These are phyloP conservation scores for Solanum pinnatisectum DNA, from an alignment of 257 asterid species.

Conservation along the genomic window DNA sequence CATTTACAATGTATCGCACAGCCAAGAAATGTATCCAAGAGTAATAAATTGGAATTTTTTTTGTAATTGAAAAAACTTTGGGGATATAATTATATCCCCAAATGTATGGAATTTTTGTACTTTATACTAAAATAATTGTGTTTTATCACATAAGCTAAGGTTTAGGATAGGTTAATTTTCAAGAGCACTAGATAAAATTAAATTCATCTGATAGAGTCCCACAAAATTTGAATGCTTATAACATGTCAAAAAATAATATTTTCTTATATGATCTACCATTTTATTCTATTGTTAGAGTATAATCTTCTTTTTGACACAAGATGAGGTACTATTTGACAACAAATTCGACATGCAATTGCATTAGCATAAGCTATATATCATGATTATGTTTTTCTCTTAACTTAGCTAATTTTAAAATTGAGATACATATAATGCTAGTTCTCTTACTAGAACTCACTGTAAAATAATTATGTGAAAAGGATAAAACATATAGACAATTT, in stretches of 20 bases:
- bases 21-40: too few species aligned
- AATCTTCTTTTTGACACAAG: not conserved
- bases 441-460: not conserved
- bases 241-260: too few species aligned
- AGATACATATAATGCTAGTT: not conserved
- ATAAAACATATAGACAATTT: not conserved
- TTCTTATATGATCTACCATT: too few species aligned
- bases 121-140: not conserved
- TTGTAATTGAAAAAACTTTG: too few species aligned
- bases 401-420: not conserved
- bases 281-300: not conserved
- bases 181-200: not conserved
- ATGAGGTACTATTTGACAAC: not conserved
- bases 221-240: too few species aligned
- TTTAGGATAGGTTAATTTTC: not conserved
- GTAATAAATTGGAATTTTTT: too few species aligned
- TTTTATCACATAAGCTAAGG: not conserved
- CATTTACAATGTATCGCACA: too few species aligned
- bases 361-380: not conserved
- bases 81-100: too few species aligned
- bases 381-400: not conserved
- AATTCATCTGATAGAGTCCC: not conserved
- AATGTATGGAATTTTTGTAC: too few species aligned
- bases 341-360: not conserved
- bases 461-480: not conserved